A percentile compares a stretch with the other conserved stretches of the same genome.
Conservation (phyloP, 768 basidiomycete species). For the Lentinula boryana region DNA sequence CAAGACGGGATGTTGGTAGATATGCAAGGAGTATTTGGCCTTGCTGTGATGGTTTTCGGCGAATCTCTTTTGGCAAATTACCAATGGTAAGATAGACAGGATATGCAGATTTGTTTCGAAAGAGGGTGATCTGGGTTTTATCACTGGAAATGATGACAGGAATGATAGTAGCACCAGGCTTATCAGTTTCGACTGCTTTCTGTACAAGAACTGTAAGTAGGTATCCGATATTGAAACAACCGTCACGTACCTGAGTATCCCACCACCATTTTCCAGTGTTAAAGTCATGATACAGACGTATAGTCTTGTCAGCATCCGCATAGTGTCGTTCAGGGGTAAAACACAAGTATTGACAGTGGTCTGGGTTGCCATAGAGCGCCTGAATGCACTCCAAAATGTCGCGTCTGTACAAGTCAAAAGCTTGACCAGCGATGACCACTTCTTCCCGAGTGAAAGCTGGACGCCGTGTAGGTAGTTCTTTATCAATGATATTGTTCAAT, state of each 20-base stretch:
- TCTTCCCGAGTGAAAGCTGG: conserved; percentile 20
- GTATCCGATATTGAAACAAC: not conserved
- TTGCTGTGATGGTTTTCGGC: conserved; percentile 6
- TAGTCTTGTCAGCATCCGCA: conserved; percentile 17
- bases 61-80: conserved; percentile 13
- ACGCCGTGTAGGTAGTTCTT: conserved; percentile 14
- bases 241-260: conserved; percentile 33
- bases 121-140: not conserved
- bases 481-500: conserved; percentile 26
- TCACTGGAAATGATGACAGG: conserved; percentile 16
- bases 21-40: conserved; percentile 24
- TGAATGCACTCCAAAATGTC: conserved; percentile 30
- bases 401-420: conserved; percentile 23
- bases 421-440: conserved; percentile 22
- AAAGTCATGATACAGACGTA: conserved; percentile 33
- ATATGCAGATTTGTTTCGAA: conserved; percentile 22
- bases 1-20: conserved; percentile 19
- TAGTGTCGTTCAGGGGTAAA: conserved; percentile 33
- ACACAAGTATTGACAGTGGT: conserved; percentile 22
- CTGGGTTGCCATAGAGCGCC: conserved; percentile 26
- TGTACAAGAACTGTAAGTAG: not conserved
- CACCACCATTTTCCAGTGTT: conserved; percentile 50
- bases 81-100: conserved; percentile 28
- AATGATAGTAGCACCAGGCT: conserved; percentile 13
- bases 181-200: not conserved